Percentiles rank a stretch among this genome's conserved stretches.
These are phyloP conservation scores for Leishmania braziliensis DNA, from an alignment of 208 protist species.

Conservation along the genomic window DNA sequence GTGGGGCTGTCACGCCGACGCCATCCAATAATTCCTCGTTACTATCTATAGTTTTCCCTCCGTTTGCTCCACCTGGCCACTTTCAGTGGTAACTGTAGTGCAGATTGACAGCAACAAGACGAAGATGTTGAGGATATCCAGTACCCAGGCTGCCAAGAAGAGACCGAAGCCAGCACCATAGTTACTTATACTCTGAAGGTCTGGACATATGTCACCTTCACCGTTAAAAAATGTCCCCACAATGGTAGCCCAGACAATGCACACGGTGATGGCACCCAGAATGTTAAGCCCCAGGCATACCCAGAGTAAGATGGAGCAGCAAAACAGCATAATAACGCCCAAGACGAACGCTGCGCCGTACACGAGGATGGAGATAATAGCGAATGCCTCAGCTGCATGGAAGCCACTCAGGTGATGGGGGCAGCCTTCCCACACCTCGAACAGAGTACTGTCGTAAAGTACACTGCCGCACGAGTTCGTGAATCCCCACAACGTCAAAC, in stretches of 20 bases:
- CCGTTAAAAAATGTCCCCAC: background rate
- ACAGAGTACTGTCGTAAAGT: too few species aligned
- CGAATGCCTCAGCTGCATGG: slow-evolving; percentile 40
- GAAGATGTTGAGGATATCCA: background rate
- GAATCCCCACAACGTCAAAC: too few species aligned
- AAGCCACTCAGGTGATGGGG: slow-evolving; percentile 28
- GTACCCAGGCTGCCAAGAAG: background rate
- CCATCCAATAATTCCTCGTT: too few species aligned
- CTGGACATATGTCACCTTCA: background rate
- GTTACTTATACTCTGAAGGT: slow-evolving; percentile 4
- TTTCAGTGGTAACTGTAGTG: background rate
- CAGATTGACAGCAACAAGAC: background rate
- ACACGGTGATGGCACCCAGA: background rate
- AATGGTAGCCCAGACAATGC: slow-evolving; percentile 25
- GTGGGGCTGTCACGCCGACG: too few species aligned
- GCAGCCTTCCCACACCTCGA: slow-evolving; percentile 6
- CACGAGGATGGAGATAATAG: slow-evolving; percentile 37
- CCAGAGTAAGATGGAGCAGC: background rate
- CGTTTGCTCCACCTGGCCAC: background rate
- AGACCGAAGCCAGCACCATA: too few species aligned
- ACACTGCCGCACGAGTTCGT: too few species aligned
- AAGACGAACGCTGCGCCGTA: slow-evolving; percentile 24
- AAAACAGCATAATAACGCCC: slow-evolving; percentile 39
- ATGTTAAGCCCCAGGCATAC: background rate
- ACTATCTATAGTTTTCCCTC: too few species aligned